Evolutionary conservation across 768 basidiomycete genomes (phyloP).

Genomic region (Amanita thiersii): DNA sequence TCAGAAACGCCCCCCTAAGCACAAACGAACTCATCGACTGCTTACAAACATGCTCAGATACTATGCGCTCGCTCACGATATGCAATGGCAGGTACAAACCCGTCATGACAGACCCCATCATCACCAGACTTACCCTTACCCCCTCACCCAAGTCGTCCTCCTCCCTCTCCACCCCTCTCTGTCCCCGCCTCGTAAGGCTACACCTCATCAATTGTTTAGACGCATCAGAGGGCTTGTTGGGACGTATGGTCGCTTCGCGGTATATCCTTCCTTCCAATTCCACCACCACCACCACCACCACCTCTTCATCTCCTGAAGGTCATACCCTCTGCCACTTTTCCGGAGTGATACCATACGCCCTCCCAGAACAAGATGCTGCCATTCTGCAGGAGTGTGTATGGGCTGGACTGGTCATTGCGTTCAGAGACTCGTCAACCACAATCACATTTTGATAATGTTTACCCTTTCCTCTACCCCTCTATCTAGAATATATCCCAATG

Average conservation of each 20-base stretch:
- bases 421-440: no score
- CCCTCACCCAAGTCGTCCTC: neutral
- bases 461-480: no score
- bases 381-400: no score
- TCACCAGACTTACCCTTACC: neutral
- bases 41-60: neutral
- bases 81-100: neutral
- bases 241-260: neutral
- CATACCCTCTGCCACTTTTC: no score
- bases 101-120: neutral
- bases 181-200: neutral
- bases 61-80: neutral
- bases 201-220: neutral
- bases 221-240: neutral
- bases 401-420: no score
- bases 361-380: no score
- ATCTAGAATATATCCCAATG: no score
- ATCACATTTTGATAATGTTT: no score
- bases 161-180: neutral
- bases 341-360: no score
- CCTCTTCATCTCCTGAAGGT: no score
- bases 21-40: neutral
- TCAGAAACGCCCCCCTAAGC: neutral
- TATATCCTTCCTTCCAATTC: neutral
- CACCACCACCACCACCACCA: no score